Conservation (phyloP, 139 green algal species). For the Chlorella sp. region DNA sequence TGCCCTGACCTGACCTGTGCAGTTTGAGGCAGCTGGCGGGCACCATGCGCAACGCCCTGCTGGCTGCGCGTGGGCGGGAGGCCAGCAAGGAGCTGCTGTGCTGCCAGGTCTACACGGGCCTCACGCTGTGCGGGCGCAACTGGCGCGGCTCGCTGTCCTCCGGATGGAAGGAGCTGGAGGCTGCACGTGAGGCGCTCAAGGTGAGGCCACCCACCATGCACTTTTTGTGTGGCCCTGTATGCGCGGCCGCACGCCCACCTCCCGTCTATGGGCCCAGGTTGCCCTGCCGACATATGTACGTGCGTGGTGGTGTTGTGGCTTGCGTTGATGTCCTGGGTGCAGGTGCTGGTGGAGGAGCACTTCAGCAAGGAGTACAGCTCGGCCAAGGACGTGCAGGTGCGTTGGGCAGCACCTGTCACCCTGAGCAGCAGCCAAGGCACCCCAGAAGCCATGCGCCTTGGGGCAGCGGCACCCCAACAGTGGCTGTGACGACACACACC, state of each 20-base stretch:
- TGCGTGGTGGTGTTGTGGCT: too few species aligned
- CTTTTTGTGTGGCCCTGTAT: too few species aligned
- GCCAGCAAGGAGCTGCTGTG: background rate
- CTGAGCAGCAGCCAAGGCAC: too few species aligned
- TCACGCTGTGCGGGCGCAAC: background rate
- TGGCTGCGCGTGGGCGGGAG: background rate
- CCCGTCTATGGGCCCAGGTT: too few species aligned
- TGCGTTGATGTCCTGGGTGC: too few species aligned
- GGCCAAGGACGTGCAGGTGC: background rate
- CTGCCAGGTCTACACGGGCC: background rate
- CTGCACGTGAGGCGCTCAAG: background rate
- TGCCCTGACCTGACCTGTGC: too few species aligned
- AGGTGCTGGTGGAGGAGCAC: background rate
- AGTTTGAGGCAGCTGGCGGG: background rate
- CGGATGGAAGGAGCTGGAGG: background rate
- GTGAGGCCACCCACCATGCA: too few species aligned
- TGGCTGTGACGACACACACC: too few species aligned
- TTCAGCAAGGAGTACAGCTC: background rate
- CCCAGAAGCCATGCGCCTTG: too few species aligned
- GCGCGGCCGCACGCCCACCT: too few species aligned
- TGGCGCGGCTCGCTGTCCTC: background rate
- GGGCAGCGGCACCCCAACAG: too few species aligned
- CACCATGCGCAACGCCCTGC: background rate
- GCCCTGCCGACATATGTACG: too few species aligned
- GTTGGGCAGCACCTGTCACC: background rate